phyloP scores from a whole-genome alignment of 2,329 filamentous ascomycete genomes.

The Exophiala sp. region DNA sequence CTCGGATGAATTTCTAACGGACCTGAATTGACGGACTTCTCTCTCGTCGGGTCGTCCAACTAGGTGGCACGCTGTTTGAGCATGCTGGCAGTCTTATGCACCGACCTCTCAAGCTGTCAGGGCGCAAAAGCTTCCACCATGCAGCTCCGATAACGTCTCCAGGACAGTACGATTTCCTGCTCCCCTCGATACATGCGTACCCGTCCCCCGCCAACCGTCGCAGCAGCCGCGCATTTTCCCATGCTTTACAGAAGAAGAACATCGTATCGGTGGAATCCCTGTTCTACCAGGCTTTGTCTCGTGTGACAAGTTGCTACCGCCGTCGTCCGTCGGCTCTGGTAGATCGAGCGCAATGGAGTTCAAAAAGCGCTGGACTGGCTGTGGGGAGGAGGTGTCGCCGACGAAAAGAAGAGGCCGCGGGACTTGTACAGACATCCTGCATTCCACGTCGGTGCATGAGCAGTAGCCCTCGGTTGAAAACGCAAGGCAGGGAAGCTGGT shows the following conservation, averaged over 20 bases:
- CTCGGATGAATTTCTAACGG: too few species aligned
- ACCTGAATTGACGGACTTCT: not conserved
- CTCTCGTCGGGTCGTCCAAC: not conserved
- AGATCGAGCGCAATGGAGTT: not conserved
- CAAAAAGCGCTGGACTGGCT: not conserved
- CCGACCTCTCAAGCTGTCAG: slow-evolving; percentile 16
- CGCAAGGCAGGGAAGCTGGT: not conserved
- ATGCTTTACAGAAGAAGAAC: slow-evolving; percentile 8
- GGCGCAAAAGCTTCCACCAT: slow-evolving; percentile 23
- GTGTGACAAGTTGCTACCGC: slow-evolving; percentile 1
- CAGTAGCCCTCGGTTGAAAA: not conserved
- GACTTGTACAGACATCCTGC: not conserved
- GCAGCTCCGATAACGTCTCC: slow-evolving; percentile 18
- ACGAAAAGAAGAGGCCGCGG: not conserved
- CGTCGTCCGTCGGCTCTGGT: not conserved
- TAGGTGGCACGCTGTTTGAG: not conserved
- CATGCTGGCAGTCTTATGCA: slow-evolving; percentile 22
- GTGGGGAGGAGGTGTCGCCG: not conserved
- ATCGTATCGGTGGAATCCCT: slow-evolving; percentile 1
- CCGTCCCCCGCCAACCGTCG: slow-evolving; percentile 14
- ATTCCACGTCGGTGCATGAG: not conserved
- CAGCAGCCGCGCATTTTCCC: not conserved
- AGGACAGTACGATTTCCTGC: slow-evolving; percentile 24
- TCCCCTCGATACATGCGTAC: slow-evolving; percentile 19
- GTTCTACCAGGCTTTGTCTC: slow-evolving; percentile 10